Evolutionary conservation across 305 asterid species (phyloP).

Genomic region (Fraxinus albicans): DNA sequence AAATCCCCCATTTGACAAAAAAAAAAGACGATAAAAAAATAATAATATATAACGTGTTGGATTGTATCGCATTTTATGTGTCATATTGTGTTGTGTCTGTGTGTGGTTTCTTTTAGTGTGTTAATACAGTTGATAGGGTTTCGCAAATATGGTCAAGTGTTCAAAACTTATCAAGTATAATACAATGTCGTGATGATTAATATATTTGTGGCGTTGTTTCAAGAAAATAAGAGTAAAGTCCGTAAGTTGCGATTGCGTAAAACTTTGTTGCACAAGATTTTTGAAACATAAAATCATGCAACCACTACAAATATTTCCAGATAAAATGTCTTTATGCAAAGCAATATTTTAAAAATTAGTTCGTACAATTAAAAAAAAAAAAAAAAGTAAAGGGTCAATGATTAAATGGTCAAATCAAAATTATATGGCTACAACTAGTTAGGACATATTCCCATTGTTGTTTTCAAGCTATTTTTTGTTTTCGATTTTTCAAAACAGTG

Average conservation of each 20-base stretch:
- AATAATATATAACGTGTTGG: neutral
- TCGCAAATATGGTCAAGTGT: neutral
- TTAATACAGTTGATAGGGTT: neutral
- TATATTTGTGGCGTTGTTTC: neutral
- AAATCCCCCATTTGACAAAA: neutral
- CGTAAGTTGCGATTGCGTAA: neutral
- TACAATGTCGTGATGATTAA: neutral
- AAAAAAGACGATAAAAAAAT: too few species aligned
- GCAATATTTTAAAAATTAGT: too few species aligned
- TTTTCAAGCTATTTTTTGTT: too few species aligned
- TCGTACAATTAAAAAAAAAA: too few species aligned
- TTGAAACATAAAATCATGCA: neutral
- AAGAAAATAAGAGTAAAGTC: neutral
- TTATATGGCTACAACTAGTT: neutral
- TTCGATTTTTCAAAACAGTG: too few species aligned
- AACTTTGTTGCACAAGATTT: neutral
- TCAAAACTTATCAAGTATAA: too few species aligned
- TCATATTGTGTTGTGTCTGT: neutral
- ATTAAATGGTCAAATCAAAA: too few species aligned
- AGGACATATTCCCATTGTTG: too few species aligned
- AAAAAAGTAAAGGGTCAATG: too few species aligned
- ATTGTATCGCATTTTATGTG: neutral
- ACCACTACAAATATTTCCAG: neutral
- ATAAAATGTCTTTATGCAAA: too few species aligned
- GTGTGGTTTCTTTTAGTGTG: neutral